phyloP scores from a whole-genome alignment of 257 asterid genomes.

The Solanum megistacrolobum region DNA sequence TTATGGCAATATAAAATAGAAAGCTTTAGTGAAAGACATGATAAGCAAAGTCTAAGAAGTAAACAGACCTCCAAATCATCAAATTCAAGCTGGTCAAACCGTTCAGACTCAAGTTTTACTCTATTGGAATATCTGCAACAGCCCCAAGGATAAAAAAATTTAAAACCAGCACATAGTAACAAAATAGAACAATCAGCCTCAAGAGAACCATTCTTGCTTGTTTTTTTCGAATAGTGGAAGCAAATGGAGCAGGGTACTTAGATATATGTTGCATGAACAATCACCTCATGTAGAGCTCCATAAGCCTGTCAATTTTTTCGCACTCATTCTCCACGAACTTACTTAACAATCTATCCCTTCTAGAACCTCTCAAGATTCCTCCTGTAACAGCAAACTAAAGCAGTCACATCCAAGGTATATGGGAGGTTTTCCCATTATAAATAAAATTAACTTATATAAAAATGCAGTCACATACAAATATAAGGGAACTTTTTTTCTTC shows the following conservation, averaged over 20 bases:
- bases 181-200: slow-evolving; percentile 1
- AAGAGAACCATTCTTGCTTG: neutral
- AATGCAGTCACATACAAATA: neutral
- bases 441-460: neutral
- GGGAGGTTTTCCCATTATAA: neutral
- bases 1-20: neutral
- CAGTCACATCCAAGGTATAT: neutral
- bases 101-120: slow-evolving; percentile 68
- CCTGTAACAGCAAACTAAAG: slow-evolving; percentile 25
- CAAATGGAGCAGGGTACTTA: neutral
- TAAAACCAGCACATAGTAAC: neutral
- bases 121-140: slow-evolving; percentile 67
- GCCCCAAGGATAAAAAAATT: neutral
- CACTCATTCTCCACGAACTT: slow-evolving; percentile 95
- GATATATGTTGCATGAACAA: neutral
- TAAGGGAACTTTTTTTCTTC: neutral
- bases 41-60: neutral
- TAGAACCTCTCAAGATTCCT: slow-evolving; percentile 92
- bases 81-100: slow-evolving; percentile 52
- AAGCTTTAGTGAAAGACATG: neutral
- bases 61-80: slow-evolving; percentile 77
- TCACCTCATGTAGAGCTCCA: slow-evolving; percentile 96
- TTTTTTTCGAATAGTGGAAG: neutral
- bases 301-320: slow-evolving; percentile 92
- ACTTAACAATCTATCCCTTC: slow-evolving; percentile 84